phyloP scores from a whole-genome alignment of 164 flowering plant genomes.

The Dillenia suffruticosa region DNA sequence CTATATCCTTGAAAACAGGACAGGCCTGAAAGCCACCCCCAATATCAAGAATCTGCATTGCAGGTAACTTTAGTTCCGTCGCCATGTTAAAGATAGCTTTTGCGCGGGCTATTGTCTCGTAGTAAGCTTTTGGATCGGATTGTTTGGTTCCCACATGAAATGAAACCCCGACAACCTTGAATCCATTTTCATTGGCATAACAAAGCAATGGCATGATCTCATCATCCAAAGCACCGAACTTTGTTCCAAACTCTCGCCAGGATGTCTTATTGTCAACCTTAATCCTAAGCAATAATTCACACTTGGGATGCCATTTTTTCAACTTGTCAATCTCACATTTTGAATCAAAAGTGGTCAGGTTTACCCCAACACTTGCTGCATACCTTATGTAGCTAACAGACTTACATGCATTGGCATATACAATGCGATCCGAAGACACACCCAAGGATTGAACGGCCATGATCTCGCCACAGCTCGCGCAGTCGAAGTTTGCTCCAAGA shows the following conservation, averaged over 20 bases:
- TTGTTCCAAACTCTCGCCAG: neutral
- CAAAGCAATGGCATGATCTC: no score
- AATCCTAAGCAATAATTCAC: constrained; percentile 1
- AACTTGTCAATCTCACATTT: constrained; percentile 9
- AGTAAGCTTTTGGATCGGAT: neutral
- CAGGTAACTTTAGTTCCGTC: neutral
- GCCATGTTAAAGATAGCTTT: neutral
- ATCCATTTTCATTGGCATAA: no score
- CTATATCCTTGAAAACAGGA: neutral
- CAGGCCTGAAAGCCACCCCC: constrained; percentile 10
- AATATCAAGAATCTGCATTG: neutral
- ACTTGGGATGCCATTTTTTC: neutral
- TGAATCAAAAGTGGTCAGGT: constrained; percentile 6
- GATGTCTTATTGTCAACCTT: neutral
- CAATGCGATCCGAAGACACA: constrained; percentile 4
- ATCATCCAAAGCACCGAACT: no score
- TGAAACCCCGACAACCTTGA: no score
- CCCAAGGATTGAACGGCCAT: neutral
- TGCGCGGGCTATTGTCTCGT: neutral
- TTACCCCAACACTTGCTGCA: constrained; percentile 6
- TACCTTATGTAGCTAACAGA: constrained; percentile 3
- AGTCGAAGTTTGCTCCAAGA: constrained; percentile 16
- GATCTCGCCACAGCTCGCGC: constrained; percentile 8
- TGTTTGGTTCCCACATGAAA: no score
- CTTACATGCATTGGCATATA: constrained; percentile 9